Base-by-base conservation (phyloP, 2,329 filamentous ascomycete species). In the Fusarium ramigenum region DNA sequence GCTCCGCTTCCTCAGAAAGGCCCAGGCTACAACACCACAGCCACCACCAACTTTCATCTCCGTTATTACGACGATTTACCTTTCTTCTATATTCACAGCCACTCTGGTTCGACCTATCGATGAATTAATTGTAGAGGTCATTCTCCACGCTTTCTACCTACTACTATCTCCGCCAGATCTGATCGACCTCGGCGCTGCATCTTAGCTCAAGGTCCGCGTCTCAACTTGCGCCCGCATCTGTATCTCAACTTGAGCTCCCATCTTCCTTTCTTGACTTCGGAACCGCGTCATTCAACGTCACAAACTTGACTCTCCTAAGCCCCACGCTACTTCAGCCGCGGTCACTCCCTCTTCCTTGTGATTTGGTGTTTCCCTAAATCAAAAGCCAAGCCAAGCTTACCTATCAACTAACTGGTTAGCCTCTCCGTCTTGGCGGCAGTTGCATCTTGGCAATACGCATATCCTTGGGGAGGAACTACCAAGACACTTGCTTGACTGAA, bases 361-460 rank as follows among this genome's bases (percentile, higher is more conserved):
- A 73, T 71, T 72, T 53, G 62, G 70, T 59, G 34, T 52, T 68
- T 52, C 36, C 52, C 68, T 37, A 57, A 53, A 43, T 49, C 68
- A 57, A 58, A 10, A 56, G 72, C 65, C 69, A 67, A 73, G 69
- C 64, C 72, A 70, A 58, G 69, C 72, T 73, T 75, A 40, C 43
- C 57, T 44, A 56, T 62, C 63, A 63, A 52, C 37, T 46, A 66
- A 52, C 37, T 46, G 42, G 44, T 60, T 63, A 69, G 70, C 58
- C 72, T 74, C 54, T 73, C 53, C 60, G 64, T 60, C 72, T 74
- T 75, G 72, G 69, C 69, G 59, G 56, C 69, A 63, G 60, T 73
- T 64, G 52, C 46, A 66, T 44, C 63, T 74, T 75, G 72, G 72
- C 72, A 63, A 65, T 67, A 52, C 60, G 61, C 66, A 65, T 53